These are phyloP conservation scores for Xylaria sp. DNA, from an alignment of 2,329 filamentous ascomycete species.

Conservation along the genomic window DNA sequence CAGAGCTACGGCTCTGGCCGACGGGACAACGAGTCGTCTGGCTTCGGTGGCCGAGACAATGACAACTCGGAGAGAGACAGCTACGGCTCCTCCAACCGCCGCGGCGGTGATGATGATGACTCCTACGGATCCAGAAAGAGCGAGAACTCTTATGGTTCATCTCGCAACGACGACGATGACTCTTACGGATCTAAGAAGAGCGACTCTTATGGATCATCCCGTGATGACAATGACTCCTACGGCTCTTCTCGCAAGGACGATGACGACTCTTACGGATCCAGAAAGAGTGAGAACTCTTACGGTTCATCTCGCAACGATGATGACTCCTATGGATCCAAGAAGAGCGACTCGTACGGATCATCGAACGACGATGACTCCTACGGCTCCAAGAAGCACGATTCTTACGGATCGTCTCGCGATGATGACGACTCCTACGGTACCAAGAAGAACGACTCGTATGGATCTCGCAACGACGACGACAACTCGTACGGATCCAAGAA, in stretches of 20 bases:
- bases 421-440: constrained; percentile 24
- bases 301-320: constrained; percentile 14
- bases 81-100: constrained; percentile 14
- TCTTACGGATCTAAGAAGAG: constrained; percentile 10
- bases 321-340: constrained; percentile 7
- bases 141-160: constrained; percentile 14
- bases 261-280: constrained; percentile 18
- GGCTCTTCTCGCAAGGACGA: constrained; percentile 15
- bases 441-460: constrained; percentile 15
- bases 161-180: constrained; percentile 1
- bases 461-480: constrained; percentile 18
- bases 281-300: constrained; percentile 10
- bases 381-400: constrained; percentile 6
- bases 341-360: constrained; percentile 1
- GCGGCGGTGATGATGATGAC: constrained; percentile 8
- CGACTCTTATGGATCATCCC: constrained; percentile 10
- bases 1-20: constrained; percentile 23
- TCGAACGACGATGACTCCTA: not conserved
- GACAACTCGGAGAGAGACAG: constrained; percentile 3
- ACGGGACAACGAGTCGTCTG: constrained; percentile 10
- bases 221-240: constrained; percentile 19
- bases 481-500: constrained; percentile 13
- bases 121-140: constrained; percentile 4
- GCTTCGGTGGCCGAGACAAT: constrained; percentile 10
- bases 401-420: constrained; percentile 9